phyloP scores from a whole-genome alignment of 2,329 filamentous ascomycete genomes.

The Penicillium sp. region DNA sequence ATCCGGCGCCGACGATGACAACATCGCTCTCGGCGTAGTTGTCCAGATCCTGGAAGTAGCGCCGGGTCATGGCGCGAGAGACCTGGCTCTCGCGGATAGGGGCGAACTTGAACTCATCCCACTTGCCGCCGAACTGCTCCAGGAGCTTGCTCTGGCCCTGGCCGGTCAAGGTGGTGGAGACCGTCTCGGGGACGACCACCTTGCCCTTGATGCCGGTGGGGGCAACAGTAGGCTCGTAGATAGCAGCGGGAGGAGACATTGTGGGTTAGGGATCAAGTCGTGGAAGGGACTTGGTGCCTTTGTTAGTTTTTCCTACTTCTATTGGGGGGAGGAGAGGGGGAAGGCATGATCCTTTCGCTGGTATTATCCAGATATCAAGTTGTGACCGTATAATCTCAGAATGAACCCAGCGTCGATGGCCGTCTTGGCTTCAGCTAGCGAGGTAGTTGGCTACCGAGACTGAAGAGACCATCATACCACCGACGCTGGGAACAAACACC shows the following conservation, averaged over 20 bases:
- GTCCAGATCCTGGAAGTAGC: constrained; percentile 90
- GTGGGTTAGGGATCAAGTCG: constrained; percentile 43
- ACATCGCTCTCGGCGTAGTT: constrained; percentile 89
- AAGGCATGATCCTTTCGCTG: constrained; percentile 99
- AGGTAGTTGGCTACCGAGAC: neutral
- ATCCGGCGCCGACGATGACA: constrained; percentile 89
- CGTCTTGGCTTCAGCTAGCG: neutral
- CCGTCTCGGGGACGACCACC: constrained; percentile 50
- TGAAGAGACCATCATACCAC: constrained; percentile 19
- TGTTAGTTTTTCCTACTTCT: constrained; percentile 46
- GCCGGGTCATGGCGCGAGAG: constrained; percentile 87
- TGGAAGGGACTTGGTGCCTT: constrained; percentile 23
- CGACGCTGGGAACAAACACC: constrained; percentile 56
- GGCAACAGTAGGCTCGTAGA: constrained; percentile 54
- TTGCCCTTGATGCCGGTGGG: constrained; percentile 44
- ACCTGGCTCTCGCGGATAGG: constrained; percentile 91
- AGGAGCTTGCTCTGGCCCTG: constrained; percentile 57
- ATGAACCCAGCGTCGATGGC: constrained; percentile 33
- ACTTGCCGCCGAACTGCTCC: constrained; percentile 70
- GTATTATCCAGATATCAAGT: constrained; percentile 98
- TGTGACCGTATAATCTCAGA: constrained; percentile 85
- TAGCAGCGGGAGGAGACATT: constrained; percentile 79
- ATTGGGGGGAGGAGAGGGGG: constrained; percentile 46
- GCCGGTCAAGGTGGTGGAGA: constrained; percentile 35
- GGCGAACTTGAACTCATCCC: constrained; percentile 79